These are phyloP conservation scores for Naegleria lovaniensis DNA, from an alignment of 208 protist species.

Conservation along the genomic window DNA sequence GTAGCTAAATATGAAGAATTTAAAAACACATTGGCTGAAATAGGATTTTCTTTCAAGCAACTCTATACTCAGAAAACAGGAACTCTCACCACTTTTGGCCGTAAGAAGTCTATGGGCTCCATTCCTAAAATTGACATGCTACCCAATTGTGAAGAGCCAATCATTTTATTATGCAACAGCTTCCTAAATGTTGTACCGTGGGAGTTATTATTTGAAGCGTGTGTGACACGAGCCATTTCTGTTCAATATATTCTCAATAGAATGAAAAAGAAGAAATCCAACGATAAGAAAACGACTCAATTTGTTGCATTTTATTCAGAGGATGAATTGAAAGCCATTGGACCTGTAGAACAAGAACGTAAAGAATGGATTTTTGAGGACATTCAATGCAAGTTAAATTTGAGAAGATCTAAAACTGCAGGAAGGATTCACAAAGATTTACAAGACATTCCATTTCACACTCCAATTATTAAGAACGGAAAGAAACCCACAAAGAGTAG, in stretches of 20 bases:
- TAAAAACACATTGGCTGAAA: no score
- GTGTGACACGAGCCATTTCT: neutral
- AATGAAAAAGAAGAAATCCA: neutral
- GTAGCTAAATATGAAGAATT: no score
- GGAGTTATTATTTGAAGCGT: neutral
- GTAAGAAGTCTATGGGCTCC: neutral
- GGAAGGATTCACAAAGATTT: neutral
- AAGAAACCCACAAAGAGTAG: neutral
- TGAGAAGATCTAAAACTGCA: neutral
- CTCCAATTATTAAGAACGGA: neutral
- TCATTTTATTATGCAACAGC: neutral
- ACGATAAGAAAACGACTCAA: neutral
- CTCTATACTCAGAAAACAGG: neutral
- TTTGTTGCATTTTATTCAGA: slow-evolving; percentile 17
- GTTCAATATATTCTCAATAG: neutral
- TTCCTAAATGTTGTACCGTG: neutral
- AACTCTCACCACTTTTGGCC: neutral
- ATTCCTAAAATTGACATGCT: neutral
- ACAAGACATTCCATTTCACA: neutral
- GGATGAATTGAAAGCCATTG: neutral
- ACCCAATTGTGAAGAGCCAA: neutral
- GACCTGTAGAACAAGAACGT: neutral
- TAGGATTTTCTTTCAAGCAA: neutral
- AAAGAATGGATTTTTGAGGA: neutral
- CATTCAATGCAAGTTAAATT: neutral